Evolutionary conservation across 805 yeast genomes (phyloP).

Genomic region (Candida xyloterini): DNA sequence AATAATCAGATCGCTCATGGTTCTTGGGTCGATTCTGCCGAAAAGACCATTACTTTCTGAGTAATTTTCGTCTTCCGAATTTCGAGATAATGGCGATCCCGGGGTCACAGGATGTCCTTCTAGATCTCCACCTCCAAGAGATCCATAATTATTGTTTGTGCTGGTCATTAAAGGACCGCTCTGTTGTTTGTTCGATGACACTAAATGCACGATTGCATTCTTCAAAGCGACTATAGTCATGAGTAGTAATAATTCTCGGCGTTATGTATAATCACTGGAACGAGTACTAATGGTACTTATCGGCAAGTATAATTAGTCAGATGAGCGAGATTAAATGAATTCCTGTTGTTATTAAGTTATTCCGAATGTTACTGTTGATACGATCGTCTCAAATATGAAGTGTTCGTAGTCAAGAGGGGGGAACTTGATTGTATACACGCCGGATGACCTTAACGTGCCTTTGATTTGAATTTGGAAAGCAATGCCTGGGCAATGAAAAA

Average conservation of each 20-base stretch:
- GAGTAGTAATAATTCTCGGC: no score
- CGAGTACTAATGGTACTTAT: no score
- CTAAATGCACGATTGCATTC: constrained; percentile 5
- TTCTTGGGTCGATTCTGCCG: constrained; percentile 76
- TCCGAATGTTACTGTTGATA: not conserved
- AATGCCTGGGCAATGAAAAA: constrained; percentile 1
- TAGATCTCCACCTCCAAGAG: constrained; percentile 9
- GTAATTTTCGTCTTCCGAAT: constrained; percentile 4
- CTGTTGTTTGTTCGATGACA: not conserved
- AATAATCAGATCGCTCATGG: constrained; percentile 88
- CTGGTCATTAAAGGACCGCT: constrained; percentile 7
- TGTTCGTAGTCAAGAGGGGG: not conserved
- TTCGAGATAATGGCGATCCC: constrained; percentile 1
- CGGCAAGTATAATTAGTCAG: no score
- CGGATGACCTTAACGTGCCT: not conserved
- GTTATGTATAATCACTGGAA: no score
- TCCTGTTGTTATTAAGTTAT: not conserved
- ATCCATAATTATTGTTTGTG: constrained; percentile 12
- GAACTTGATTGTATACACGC: constrained; percentile 1
- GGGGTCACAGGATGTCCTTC: constrained; percentile 9
- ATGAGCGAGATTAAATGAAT: no score
- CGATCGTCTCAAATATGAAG: not conserved
- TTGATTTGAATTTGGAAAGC: not conserved
- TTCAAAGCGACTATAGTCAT: constrained; percentile 20
- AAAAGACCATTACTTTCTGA: constrained; percentile 32